Evolutionary conservation across 169 alveolate species (phyloP).

Genomic region (Perkinsus marinus): DNA sequence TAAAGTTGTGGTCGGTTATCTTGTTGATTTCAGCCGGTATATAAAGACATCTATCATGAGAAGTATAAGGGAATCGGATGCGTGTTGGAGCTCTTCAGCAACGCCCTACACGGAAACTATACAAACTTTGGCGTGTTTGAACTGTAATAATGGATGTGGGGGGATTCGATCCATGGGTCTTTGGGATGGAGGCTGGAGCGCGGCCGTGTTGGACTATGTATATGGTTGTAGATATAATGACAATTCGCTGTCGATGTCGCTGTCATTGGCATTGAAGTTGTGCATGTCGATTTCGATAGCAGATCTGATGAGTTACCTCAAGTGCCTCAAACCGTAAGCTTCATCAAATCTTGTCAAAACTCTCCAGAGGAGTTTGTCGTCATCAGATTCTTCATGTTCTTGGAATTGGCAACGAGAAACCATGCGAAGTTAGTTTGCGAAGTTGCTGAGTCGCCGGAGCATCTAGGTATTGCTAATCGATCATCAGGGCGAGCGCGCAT

Average conservation of each 20-base stretch:
- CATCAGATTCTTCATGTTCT: not conserved
- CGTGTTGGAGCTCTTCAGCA: conserved; percentile 62
- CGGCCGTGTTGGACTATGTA: not conserved
- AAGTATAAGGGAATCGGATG: conserved; percentile 77
- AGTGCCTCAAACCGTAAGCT: conserved; percentile 10
- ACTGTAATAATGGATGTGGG: conserved; percentile 35
- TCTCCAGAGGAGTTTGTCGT: not conserved
- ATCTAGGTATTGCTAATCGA: not conserved
- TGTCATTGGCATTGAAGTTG: conserved; percentile 65
- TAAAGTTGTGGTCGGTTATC: not conserved
- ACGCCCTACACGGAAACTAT: conserved; percentile 76
- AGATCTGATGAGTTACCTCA: conserved; percentile 56
- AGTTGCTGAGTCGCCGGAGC: not conserved
- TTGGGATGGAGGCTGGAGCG: not conserved
- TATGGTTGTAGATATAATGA: conserved; percentile 38
- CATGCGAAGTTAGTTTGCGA: not conserved
- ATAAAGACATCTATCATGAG: conserved; percentile 63
- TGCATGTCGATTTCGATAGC: conserved; percentile 69
- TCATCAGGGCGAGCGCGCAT: not conserved
- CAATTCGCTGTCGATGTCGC: conserved; percentile 65
- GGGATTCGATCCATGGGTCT: not conserved
- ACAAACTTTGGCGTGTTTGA: conserved; percentile 80
- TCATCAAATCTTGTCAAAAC: not conserved
- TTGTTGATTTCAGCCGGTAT: conserved; percentile 29
- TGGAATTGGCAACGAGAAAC: not conserved